Percentiles rank a stretch among this genome's conserved stretches.
These are phyloP conservation scores for Xylaria telfairii DNA, from an alignment of 495 filamentous ascomycete species.

Conservation along the genomic window DNA sequence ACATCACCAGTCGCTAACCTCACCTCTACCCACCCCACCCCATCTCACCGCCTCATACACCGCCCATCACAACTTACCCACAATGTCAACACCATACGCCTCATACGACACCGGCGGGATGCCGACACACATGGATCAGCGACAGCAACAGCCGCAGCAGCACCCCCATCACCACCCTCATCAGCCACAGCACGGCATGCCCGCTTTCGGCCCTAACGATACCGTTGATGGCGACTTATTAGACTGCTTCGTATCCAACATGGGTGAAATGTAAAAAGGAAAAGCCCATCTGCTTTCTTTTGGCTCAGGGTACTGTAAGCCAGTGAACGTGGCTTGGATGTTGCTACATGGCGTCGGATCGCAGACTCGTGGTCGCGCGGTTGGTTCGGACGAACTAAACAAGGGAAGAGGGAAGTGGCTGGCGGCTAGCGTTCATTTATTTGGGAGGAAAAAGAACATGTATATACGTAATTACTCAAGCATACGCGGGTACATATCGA, in stretches of 20 bases:
- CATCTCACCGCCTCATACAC: conserved; percentile 20
- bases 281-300: background rate
- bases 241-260: conserved; percentile 26
- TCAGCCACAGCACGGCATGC: background rate
- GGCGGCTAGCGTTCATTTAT: background rate
- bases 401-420: background rate
- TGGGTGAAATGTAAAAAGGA: conserved; percentile 22
- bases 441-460: background rate
- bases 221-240: conserved; percentile 9
- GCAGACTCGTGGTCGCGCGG: background rate
- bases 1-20: conserved; percentile 17
- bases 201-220: conserved; percentile 8
- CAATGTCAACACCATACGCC: conserved; percentile 1
- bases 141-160: conserved; percentile 3
- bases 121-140: conserved; percentile 6
- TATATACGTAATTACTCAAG: conserved; percentile 11
- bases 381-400: background rate
- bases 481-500: conserved; percentile 1
- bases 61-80: conserved; percentile 11
- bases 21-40: conserved; percentile 15
- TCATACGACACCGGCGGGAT: conserved; percentile 12
- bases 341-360: background rate
- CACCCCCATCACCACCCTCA: background rate
- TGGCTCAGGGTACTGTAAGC: background rate
- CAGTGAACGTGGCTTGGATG: background rate